Conservation (phyloP, 2,329 filamentous ascomycete genomes). For the Fusarium secorum region DNA sequence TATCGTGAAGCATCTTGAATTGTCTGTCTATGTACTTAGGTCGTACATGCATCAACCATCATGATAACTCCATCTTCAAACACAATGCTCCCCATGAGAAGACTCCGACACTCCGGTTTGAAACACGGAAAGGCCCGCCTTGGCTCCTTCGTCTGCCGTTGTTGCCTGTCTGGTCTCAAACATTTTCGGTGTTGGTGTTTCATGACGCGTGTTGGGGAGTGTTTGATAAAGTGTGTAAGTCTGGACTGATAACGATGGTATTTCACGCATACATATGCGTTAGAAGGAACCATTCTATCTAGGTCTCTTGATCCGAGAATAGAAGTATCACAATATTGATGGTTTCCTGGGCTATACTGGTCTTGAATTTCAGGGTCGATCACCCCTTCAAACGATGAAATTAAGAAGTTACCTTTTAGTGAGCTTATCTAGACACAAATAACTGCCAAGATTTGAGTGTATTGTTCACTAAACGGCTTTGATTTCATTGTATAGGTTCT, state of each 20-base stretch:
- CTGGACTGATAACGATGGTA: too few species aligned
- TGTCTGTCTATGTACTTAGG: neutral
- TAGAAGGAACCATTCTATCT: neutral
- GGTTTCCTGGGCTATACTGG: neutral
- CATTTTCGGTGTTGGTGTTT: neutral
- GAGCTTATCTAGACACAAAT: neutral
- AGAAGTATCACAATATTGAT: too few species aligned
- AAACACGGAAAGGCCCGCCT: neutral
- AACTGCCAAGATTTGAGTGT: neutral
- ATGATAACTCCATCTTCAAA: neutral
- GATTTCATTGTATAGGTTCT: neutral
- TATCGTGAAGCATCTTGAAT: neutral
- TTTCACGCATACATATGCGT: too few species aligned
- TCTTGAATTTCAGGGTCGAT: neutral
- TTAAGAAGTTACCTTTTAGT: neutral
- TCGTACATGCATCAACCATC: neutral
- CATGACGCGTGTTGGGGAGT: neutral
- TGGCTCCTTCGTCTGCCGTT: neutral
- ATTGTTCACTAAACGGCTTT: neutral
- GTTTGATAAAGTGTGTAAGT: neutral
- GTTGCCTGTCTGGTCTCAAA: neutral
- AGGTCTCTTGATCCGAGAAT: too few species aligned
- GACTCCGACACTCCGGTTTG: neutral
- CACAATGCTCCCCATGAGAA: neutral
- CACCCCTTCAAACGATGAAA: neutral